Conservation (phyloP, 441 rosid genomes). For the Kokia cookei region DNA sequence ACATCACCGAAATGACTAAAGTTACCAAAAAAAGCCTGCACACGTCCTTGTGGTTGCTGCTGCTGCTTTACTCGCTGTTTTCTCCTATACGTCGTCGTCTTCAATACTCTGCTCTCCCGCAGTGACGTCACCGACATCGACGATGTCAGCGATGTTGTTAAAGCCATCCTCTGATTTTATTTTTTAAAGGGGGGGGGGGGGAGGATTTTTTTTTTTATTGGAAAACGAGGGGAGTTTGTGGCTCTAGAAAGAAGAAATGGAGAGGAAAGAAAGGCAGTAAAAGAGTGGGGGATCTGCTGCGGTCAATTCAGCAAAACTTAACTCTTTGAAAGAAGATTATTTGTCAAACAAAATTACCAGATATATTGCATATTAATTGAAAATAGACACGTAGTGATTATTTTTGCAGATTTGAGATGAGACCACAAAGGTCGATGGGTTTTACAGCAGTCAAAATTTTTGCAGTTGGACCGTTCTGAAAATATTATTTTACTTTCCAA, state of each 20-base stretch:
- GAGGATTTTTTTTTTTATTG: neutral
- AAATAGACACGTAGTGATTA: neutral
- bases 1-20: constrained; percentile 55
- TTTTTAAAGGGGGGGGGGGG: rapidly evolving
- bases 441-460: neutral
- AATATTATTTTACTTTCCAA: no score
- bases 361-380: neutral
- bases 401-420: neutral
- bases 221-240: neutral
- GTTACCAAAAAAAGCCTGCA: constrained; percentile 34
- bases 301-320: neutral
- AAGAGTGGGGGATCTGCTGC: neutral
- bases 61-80: constrained; percentile 20
- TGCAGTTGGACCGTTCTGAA: neutral
- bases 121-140: constrained; percentile 19
- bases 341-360: neutral
- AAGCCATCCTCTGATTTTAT: constrained; percentile 5
- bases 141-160: constrained; percentile 28
- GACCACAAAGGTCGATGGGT: neutral
- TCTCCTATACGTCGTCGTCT: constrained; percentile 22
- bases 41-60: constrained; percentile 12
- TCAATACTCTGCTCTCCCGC: constrained; percentile 8
- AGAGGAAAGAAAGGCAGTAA: no score
- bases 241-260: neutral
- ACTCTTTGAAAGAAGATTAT: neutral